A percentile compares a stretch with the other conserved stretches of the same genome.
These are phyloP conservation scores for Tulasnella sp. DNA, from an alignment of 768 basidiomycete species.

Conservation along the genomic window DNA sequence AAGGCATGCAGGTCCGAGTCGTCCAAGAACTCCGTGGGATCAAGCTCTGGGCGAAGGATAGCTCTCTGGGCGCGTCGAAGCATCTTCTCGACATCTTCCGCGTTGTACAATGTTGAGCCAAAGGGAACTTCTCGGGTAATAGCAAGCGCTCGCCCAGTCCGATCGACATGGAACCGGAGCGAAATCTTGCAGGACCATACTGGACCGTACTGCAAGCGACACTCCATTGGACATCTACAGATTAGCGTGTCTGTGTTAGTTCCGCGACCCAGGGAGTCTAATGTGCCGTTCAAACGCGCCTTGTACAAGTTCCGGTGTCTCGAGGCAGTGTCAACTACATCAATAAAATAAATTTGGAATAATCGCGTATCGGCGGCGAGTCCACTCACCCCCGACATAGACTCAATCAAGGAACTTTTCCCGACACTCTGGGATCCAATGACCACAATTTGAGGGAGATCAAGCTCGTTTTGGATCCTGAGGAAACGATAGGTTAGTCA, in stretches of 20 bases:
- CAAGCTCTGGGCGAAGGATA: conserved; percentile 39
- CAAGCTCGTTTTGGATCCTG: conserved; percentile 46
- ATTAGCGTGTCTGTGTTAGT: not conserved
- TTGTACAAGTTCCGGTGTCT: conserved; percentile 68
- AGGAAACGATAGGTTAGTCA: no score
- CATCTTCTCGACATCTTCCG: conserved; percentile 46
- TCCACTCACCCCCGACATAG: conserved; percentile 47
- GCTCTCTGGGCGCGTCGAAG: conserved; percentile 60
- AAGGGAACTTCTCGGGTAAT: conserved; percentile 29
- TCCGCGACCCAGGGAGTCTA: not conserved
- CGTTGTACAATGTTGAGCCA: conserved; percentile 2
- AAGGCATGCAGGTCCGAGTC: conserved; percentile 8
- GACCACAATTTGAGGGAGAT: conserved; percentile 68
- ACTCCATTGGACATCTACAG: conserved; percentile 41
- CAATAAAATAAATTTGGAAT: no score
- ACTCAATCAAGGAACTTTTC: conserved; percentile 73
- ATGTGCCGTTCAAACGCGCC: conserved; percentile 39
- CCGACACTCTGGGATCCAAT: conserved; percentile 70
- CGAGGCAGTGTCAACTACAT: conserved; percentile 59
- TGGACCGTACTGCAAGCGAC: conserved; percentile 32
- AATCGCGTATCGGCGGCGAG: not conserved
- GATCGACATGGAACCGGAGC: conserved; percentile 36
- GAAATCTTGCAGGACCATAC: conserved; percentile 39
- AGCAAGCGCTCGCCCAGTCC: conserved; percentile 1
- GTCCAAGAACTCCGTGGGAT: not conserved